These are phyloP conservation scores for Backusella sp. DNA, from an alignment of 192 early-diverging fungal genomes.

Conservation along the genomic window DNA sequence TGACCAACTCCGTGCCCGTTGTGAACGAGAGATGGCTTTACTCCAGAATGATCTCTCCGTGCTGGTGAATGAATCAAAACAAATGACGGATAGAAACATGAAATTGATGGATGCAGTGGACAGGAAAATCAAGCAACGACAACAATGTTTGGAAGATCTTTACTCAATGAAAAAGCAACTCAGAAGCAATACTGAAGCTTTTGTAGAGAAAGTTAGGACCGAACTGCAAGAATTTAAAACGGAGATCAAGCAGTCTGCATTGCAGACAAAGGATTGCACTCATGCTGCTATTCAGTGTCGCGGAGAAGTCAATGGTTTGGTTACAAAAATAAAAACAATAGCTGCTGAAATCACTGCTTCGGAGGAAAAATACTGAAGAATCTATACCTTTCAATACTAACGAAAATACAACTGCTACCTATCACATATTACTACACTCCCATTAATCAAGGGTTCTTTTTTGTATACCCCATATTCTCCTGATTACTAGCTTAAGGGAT, in stretches of 20 bases:
- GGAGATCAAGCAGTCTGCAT: conserved; percentile 10
- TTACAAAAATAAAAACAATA: conserved; percentile 17
- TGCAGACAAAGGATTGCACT: conserved; percentile 12
- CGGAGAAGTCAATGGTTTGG: conserved; percentile 26
- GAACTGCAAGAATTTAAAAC: conserved; percentile 13
- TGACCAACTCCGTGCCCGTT: conserved; percentile 5
- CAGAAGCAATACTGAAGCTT: not conserved
- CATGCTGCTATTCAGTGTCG: conserved; percentile 15
- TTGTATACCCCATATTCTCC: conserved; percentile 6
- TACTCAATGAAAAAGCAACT: not conserved
- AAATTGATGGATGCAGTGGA: conserved; percentile 8
- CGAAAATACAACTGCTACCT: not conserved
- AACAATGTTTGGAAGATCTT: not conserved
- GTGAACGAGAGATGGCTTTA: conserved; percentile 18
- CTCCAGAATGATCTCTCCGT: conserved; percentile 13
- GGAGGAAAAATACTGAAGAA: not conserved
- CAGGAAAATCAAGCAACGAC: conserved; percentile 8
- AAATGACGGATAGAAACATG: conserved; percentile 11
- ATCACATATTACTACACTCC: not conserved
- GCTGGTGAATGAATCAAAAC: not conserved
- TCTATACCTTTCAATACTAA: not conserved
- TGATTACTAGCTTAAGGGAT: not conserved
- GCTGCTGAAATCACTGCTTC: conserved; percentile 13
- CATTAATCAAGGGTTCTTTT: not conserved
- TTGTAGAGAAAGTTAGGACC: conserved; percentile 8